Evolutionary conservation across 1,284 basidiomycete genomes (phyloP), one percentile per base, ranked within the genome.

Genomic region (Lentinus polychrous): DNA sequence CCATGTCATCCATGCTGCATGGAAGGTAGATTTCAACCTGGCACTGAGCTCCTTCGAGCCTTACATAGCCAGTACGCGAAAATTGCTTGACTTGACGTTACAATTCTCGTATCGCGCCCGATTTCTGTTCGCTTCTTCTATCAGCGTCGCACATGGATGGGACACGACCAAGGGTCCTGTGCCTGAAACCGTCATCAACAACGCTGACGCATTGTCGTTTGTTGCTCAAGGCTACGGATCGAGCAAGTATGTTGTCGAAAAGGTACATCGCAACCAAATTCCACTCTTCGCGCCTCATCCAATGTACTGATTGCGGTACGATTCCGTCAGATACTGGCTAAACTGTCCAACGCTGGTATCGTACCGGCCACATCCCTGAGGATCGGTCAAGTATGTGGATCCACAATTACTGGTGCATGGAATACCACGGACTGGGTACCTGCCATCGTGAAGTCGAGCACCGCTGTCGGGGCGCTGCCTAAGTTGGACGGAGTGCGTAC

Each of bases 21-120:
- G 65, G 65, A 55, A 57, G 1, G 52, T 68, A 3, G 59, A 72
- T 52, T 69, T 70, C 53, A 70, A 68, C 15, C 52, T 64, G 0
- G 50, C 55, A 5, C 40, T 68, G 15, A 49, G 56, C 3, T 64
- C 65, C 5, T 66, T 66, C 43, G 66, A 69, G 39, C 45, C 52
- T 1, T 55, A 63, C 23, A 50, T 70, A 10, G 46, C 38, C 12
- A 59, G 58, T n/a, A 57, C 58, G 2, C 55, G 59, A 6, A 46
- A 59, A 37, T 45, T 67, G 23, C 51, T 66, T 14, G 59, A 71
- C 22, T 52, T 70, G 7, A 59, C 61, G 0, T 49, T 49, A n/a
- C 33, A 35, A 8, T 43, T 45, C 4, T 8, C 24, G 1, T 40
- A 46, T 11, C 24, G 38, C 8, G 49, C 52, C 8, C 33, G 31